Conservation (phyloP, 495 filamentous ascomycete species). For the Clohesyomyces aquaticus region DNA sequence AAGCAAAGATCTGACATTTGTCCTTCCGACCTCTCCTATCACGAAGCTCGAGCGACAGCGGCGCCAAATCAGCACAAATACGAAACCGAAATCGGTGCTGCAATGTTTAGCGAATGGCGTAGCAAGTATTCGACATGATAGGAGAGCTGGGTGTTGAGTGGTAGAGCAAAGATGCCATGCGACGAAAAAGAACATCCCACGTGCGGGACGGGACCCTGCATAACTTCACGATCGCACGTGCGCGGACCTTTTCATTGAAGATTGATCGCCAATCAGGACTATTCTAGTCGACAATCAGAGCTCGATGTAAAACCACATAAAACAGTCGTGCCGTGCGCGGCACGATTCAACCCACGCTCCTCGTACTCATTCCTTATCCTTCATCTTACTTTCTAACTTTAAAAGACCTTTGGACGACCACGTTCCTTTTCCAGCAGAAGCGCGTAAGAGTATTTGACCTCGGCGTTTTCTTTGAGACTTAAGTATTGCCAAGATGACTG, state of each 20-base stretch:
- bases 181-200: neutral
- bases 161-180: neutral
- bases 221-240: no score
- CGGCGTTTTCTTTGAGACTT: no score
- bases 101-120: neutral
- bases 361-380: neutral
- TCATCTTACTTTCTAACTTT: no score
- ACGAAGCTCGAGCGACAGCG: neutral
- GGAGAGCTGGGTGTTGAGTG: neutral
- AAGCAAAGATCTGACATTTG: neutral
- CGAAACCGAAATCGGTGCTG: no score
- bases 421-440: no score
- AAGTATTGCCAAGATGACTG: no score
- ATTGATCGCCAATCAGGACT: neutral
- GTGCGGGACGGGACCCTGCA: neutral
- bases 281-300: neutral
- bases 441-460: no score
- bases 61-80: neutral
- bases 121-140: neutral
- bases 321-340: no score
- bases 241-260: neutral
- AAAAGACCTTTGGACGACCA: no score
- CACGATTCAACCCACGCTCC: no score
- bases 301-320: neutral
- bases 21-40: neutral